phyloP scores from a whole-genome alignment of 2,329 filamentous ascomycete species.

The Aspergillus ochraceus region DNA sequence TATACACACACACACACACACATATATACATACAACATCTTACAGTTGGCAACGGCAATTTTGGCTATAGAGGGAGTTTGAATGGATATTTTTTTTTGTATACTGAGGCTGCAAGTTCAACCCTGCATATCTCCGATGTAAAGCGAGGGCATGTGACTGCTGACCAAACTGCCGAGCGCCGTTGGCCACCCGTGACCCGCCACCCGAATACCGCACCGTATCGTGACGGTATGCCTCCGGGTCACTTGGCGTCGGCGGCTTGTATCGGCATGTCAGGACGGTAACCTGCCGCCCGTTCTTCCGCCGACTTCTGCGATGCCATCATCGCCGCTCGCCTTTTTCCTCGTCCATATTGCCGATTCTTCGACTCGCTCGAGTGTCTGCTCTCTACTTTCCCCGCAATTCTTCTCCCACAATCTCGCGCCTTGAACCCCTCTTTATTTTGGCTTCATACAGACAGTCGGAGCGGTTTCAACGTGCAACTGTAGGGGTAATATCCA shows the following conservation, averaged over 20 bases:
- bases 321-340: slow-evolving; percentile 7
- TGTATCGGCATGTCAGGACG: slow-evolving; percentile 36
- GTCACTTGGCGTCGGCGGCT: slow-evolving; percentile 14
- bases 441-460: not conserved
- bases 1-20: slow-evolving; percentile 5
- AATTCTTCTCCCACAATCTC: not conserved
- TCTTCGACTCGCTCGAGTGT: not conserved
- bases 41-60: not conserved
- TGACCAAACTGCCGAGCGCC: slow-evolving; percentile 9
- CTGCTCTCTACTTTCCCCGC: not conserved
- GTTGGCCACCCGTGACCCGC: slow-evolving; percentile 14
- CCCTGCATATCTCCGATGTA: no score
- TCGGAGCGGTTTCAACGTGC: not conserved
- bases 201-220: slow-evolving; percentile 22
- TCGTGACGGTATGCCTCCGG: slow-evolving; percentile 18
- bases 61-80: no score
- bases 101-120: no score
- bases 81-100: no score
- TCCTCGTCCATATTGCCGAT: slow-evolving; percentile 4
- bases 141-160: not conserved
- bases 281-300: slow-evolving; percentile 19
- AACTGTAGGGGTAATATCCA: slow-evolving; percentile 8
- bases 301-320: slow-evolving; percentile 21
- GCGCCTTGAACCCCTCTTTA: not conserved
- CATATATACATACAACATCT: slow-evolving; percentile 1